Base-by-base conservation (phyloP, 2,329 filamentous ascomycete species). In the Thelonectria olida region DNA sequence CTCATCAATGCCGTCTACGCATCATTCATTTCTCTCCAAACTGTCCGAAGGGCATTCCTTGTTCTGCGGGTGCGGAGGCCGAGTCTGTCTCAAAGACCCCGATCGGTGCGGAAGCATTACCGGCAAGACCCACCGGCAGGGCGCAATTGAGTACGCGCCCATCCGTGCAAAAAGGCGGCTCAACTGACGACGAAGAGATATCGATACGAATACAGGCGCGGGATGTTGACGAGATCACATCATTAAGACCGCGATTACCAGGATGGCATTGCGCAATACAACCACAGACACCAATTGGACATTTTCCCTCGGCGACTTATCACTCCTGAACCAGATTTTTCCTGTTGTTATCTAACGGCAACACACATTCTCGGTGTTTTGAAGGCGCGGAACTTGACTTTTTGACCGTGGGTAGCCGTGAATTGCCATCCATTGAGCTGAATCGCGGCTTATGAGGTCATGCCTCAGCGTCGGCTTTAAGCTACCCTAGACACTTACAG, bases 351-450 rank as follows among this genome's bases (percentile, higher is more conserved):
- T 48, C 45, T 48, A 25, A 34, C 19, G 17, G 12, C 19, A 13
- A 7, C 10, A 12, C 27, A 34, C 31, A 15, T 13, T 31, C 23
- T 49, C 44, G 44, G 45, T 48, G 25, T 34, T 48, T 34, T 15
- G 25, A n/a, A 34, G 27, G 45, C 15, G 44, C 41, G 25, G 22
- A 47, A 28, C n/a, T 36, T 27, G 31, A 13, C n/a, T 19, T 36
- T 28, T 49, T 58, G 47, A 17, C 66, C 66, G 69, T 31, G 42
- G 15, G 53, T 71, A 72, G 66, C 69, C 69, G 69, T 58, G 66
- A 66, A 67, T 70, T 72, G 62, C 69, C 69, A 56, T 64, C 20
- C 22, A 64, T 62, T 67, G 57, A 53, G 65, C 63, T 63, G 54
- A 36, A 54, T 41, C 38, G 31, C 61, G 39, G 38, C 23, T 52